Base-by-base conservation (phyloP, 2,329 filamentous ascomycete species). In the Arthrinium phaeospermum region DNA sequence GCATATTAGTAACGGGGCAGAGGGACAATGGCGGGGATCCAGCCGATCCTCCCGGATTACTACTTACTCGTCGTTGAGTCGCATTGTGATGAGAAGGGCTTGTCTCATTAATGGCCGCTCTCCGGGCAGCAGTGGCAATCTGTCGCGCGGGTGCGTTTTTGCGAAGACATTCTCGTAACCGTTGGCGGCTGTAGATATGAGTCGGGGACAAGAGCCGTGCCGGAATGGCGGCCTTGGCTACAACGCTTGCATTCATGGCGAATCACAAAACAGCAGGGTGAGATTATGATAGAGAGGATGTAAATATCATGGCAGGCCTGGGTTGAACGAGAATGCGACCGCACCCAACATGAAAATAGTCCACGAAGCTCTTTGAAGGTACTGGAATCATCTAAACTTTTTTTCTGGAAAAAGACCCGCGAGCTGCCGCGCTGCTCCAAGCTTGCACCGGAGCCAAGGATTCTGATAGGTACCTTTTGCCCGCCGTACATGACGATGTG, bases 171-270 rank as follows among this genome's bases (percentile, higher is more conserved):
- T 84, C 78, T 77, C 80, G 81, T 75, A 87, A 75, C 75, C 82
- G 84, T 72, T 82, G 78, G 67, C 81, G 78, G 75, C 82, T 82
- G 72, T 83, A 80, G 72, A 82, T 79, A 53, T 84, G 83, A 74
- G 81, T 80, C 72, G 85, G 84, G 72, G 85, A 83, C 73, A 88
- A 78, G 74, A 83, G 81, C 76, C 86, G 85, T 78, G 82, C 81
- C 47, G 86, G 86, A 75, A 83, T 81, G 74, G 82, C 82, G 68
- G 84, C 83, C 80, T 86, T 88, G 73, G 82, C 82, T 73, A 87
- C 76, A 75, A 86, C 77, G 77, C 80, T 85, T 53, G 86, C 81
- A 78, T 86, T 88, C 86, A 88, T 88, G 61, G 75, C 82, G 78
- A 74, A 47, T 45, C 5, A 68, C 41, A 30, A 47, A 47, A 68